Evolutionary conservation across 148 eudicot species (phyloP).

Genomic region (Persicaria tinctoria): DNA sequence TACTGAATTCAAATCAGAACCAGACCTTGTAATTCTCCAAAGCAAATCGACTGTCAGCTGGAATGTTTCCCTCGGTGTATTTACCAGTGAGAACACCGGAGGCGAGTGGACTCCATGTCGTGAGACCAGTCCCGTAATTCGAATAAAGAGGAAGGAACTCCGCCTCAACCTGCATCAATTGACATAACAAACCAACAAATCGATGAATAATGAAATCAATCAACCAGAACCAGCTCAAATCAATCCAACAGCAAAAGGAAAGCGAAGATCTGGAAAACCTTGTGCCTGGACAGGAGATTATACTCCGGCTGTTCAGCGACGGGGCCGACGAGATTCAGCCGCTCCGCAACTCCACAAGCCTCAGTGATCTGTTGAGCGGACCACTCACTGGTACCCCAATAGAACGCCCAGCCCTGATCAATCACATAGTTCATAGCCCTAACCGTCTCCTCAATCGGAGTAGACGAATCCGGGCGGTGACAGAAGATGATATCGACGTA

Average conservation of each 20-base stretch:
- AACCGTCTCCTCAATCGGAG: constrained; percentile 95
- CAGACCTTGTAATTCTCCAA: constrained; percentile 87
- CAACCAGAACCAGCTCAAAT: background rate
- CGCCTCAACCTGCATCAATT: constrained; percentile 63
- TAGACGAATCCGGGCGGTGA: constrained; percentile 65
- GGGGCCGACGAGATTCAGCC: constrained; percentile 80
- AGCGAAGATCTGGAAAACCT: constrained; percentile 36
- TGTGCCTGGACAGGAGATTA: constrained; percentile 73
- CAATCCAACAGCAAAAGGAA: background rate
- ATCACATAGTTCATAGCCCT: constrained; percentile 97
- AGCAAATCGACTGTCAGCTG: constrained; percentile 82
- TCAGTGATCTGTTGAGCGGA: constrained; percentile 97
- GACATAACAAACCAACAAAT: background rate
- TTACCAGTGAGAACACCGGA: constrained; percentile 96
- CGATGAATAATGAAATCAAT: background rate
- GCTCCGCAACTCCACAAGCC: constrained; percentile 74
- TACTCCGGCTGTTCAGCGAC: constrained; percentile 96
- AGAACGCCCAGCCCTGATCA: constrained; percentile 88
- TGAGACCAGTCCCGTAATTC: constrained; percentile 85
- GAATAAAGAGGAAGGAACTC: constrained; percentile 74
- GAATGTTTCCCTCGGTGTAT: constrained; percentile 52
- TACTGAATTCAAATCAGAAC: background rate
- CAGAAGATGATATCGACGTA: constrained; percentile 82
- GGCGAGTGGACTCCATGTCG: constrained; percentile 99
- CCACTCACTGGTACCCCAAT: constrained; percentile 99